These are phyloP conservation scores for Talaromyces sp. DNA, from an alignment of 2,329 filamentous ascomycete species.

Conservation along the genomic window DNA sequence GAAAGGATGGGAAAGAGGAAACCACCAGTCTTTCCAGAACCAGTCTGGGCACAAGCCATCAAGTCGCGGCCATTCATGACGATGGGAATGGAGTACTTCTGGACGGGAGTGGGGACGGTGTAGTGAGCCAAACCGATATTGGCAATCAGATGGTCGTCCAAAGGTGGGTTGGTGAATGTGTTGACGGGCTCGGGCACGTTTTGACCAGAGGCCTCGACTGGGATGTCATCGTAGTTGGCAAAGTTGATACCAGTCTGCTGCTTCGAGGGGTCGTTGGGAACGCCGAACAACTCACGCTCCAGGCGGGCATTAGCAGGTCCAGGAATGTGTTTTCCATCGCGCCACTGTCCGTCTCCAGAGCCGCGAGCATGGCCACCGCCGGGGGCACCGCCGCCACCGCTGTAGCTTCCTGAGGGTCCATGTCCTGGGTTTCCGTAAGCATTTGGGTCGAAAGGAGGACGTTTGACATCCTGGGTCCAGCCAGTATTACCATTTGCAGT, in stretches of 20 bases:
- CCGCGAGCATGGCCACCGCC: conserved; percentile 63
- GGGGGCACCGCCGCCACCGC: conserved; percentile 31
- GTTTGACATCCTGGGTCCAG: conserved; percentile 40
- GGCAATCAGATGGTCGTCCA: conserved; percentile 86
- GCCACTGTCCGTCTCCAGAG: conserved; percentile 94
- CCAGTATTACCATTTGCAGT: conserved; percentile 39
- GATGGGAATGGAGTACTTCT: conserved; percentile 99
- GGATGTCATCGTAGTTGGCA: conserved; percentile 99
- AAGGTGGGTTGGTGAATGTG: conserved; percentile 87
- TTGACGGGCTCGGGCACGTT: conserved; percentile 90
- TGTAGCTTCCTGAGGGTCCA: conserved; percentile 37
- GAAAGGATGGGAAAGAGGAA: conserved; percentile 99
- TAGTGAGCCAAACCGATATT: conserved; percentile 96
- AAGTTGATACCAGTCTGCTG: conserved; percentile 99
- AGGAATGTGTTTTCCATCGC: conserved; percentile 92
- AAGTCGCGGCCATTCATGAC: conserved; percentile 97
- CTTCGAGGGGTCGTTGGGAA: conserved; percentile 87
- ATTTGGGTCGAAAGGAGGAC: conserved; percentile 57
- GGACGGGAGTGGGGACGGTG: conserved; percentile 92
- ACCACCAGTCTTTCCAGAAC: conserved; percentile 99
- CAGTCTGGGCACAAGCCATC: conserved; percentile 99
- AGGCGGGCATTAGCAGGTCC: conserved; percentile 83
- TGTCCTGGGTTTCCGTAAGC: conserved; percentile 62
- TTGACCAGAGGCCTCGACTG: conserved; percentile 92
- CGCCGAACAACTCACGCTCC: conserved; percentile 94